Base-by-base conservation (phyloP, 257 asterid genomes). In the Eustoma russellianum region DNA sequence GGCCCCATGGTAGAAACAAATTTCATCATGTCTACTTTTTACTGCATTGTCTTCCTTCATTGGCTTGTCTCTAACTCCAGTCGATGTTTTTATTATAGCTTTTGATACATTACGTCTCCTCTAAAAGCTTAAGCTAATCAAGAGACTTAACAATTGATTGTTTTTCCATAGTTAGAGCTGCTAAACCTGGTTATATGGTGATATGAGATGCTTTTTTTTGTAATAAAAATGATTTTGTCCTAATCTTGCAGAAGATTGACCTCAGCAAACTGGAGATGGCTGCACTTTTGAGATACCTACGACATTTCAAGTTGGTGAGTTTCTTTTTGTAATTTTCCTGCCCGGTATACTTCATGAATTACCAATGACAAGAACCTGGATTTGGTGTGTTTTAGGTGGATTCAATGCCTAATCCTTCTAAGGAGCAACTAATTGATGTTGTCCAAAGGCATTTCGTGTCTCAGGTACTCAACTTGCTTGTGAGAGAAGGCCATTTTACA, bases 361-460 rank as follows among this genome's bases (percentile, higher is more conserved):
- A 7, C 13, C 41, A 28, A 7, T 12, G 43, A 24, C 64, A 16
- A 33, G 13, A 50, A 34, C 62, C 10, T 3, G 34, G 15, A 13
- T 48, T 4, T 33, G 13, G 2, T 28, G 10, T 16, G 5, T 62
- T 16, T 38, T 50, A 91, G 98, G 91, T 81, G 71, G 95, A 80
- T 53, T 79, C 65, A 35, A 73, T 67, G 51, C 89, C 90, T 61
- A 91, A 83, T 80, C 89, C 86, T 13, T 79, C 96, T 0, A 82
- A 77, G 68, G 95, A 91, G 78, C 98, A 91, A 60, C 79, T 86
- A 12, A 74, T 91, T 7, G 89, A 83, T n/a, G 82, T 82, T 30
- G 98, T 91, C 65, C 92, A 91, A 69, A 73, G 83, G 80, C 98
- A 91, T 78, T 91, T 91, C 69, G 66, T 83, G 66, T 80, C 98